A percentile compares a stretch with the other conserved stretches of the same genome.
Evolutionary conservation across 2,329 filamentous ascomycete species (phyloP).

Genomic region (Alternaria sp.): DNA sequence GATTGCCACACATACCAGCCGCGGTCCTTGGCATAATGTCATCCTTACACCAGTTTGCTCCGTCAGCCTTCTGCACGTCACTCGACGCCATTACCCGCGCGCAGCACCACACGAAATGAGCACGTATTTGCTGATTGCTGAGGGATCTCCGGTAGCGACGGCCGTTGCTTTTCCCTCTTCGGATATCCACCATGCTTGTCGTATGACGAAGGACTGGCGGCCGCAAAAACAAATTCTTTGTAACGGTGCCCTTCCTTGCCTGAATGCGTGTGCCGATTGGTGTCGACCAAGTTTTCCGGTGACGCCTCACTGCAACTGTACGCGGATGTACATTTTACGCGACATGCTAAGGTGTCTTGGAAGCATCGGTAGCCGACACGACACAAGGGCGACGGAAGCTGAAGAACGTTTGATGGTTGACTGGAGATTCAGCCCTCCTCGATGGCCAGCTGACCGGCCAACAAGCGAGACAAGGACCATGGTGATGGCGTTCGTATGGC

Average conservation of each 20-base stretch:
- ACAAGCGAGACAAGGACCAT: conserved; percentile 18
- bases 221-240: conserved; percentile 30
- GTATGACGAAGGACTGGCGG: conserved; percentile 31
- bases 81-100: conserved; percentile 20
- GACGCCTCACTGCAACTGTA: conserved; percentile 24
- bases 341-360: conserved; percentile 12
- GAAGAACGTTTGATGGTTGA: conserved; percentile 22
- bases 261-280: conserved; percentile 14
- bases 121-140: conserved; percentile 25
- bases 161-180: conserved; percentile 24
- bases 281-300: conserved; percentile 24
- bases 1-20: conserved; percentile 23
- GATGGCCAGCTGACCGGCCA: conserved; percentile 26
- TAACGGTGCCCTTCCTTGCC: conserved; percentile 24
- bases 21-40: conserved; percentile 24
- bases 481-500: conserved; percentile 19
- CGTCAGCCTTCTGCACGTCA: conserved; percentile 18
- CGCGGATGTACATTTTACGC: conserved; percentile 14
- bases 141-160: background rate
- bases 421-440: conserved; percentile 22
- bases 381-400: conserved; percentile 23
- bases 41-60: conserved; percentile 15
- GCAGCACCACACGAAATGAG: conserved; percentile 12
- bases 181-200: conserved; percentile 24
- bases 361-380: conserved; percentile 20